These are phyloP conservation scores for Raffaelea albimanens DNA, from an alignment of 2,329 filamentous ascomycete species.

Conservation along the genomic window DNA sequence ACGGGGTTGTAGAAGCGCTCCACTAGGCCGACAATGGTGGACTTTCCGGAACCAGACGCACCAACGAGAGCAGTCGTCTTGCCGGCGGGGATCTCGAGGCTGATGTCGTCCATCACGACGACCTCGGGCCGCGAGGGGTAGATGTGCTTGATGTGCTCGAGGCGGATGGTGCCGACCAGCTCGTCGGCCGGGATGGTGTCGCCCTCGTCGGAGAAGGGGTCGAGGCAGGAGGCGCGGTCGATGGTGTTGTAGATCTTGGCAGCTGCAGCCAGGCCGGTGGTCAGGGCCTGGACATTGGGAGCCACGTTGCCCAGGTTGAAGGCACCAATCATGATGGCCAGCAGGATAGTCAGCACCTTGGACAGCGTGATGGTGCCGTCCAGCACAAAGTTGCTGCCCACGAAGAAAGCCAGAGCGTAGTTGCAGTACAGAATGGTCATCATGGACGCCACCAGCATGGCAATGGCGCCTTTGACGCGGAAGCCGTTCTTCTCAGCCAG, in stretches of 20 bases:
- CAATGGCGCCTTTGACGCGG: constrained; percentile 63
- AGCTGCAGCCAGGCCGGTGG: constrained; percentile 71
- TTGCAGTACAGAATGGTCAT: constrained; percentile 79
- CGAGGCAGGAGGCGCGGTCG: constrained; percentile 75
- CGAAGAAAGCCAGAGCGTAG: constrained; percentile 83
- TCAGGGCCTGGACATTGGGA: constrained; percentile 80
- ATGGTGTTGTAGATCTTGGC: constrained; percentile 92
- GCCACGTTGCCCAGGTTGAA: constrained; percentile 84
- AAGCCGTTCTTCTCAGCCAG: constrained; percentile 68
- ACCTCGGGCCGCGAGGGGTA: constrained; percentile 92
- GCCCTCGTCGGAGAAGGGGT: constrained; percentile 69
- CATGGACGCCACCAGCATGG: constrained; percentile 73
- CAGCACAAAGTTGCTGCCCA: constrained; percentile 68
- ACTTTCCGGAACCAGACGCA: constrained; percentile 89
- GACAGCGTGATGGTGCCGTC: constrained; percentile 55
- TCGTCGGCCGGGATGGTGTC: constrained; percentile 52
- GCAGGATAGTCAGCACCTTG: constrained; percentile 72
- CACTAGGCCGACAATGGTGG: constrained; percentile 84
- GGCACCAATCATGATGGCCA: constrained; percentile 87
- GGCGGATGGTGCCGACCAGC: constrained; percentile 68
- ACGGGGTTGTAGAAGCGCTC: constrained; percentile 94
- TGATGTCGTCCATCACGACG: constrained; percentile 76
- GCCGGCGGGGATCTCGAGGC: constrained; percentile 70
- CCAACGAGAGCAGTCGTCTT: constrained; percentile 92
- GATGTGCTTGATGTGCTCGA: constrained; percentile 80